Evolutionary conservation across 1,139 yeast genomes (phyloP).

Genomic region (Yamadazyma aaseri): DNA sequence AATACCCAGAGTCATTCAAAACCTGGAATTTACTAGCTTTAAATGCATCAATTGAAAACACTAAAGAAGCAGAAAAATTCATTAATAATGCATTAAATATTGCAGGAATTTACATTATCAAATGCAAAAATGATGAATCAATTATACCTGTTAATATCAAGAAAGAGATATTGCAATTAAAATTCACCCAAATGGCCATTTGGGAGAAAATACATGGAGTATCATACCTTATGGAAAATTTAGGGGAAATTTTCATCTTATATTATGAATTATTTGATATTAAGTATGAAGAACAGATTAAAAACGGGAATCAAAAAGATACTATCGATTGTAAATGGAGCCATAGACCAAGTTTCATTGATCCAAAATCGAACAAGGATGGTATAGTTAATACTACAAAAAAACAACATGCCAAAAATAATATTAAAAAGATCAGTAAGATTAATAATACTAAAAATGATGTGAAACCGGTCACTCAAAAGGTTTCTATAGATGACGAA

Average conservation of each 20-base stretch:
- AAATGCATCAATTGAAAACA: conserved; percentile 10
- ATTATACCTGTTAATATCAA: conserved; percentile 40
- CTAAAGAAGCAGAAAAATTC: conserved; percentile 38
- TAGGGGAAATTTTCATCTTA: conserved; percentile 65
- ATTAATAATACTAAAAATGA: conserved; percentile 8
- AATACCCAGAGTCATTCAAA: conserved; percentile 44
- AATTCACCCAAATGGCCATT: conserved; percentile 72
- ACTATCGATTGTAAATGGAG: conserved; percentile 35
- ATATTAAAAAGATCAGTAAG: conserved; percentile 21
- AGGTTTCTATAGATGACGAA: conserved; percentile 11
- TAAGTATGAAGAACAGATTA: conserved; percentile 19
- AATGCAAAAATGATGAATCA: conserved; percentile 28
- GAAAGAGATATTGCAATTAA: conserved; percentile 64
- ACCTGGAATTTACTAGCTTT: conserved; percentile 47
- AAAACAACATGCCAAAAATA: conserved; percentile 20
- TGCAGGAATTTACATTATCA: conserved; percentile 38
- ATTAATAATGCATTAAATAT: conserved; percentile 44
- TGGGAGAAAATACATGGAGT: conserved; percentile 64
- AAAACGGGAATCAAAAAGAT: conserved; percentile 10
- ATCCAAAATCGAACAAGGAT: conserved; percentile 23
- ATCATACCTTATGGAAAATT: conserved; percentile 57
- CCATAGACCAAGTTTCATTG: conserved; percentile 48
- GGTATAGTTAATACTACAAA: conserved; percentile 11
- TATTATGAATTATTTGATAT: conserved; percentile 55
- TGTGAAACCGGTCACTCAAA: conserved; percentile 8